These are phyloP conservation scores for Russula ochroleuca DNA, from an alignment of 768 basidiomycete species.

Conservation along the genomic window DNA sequence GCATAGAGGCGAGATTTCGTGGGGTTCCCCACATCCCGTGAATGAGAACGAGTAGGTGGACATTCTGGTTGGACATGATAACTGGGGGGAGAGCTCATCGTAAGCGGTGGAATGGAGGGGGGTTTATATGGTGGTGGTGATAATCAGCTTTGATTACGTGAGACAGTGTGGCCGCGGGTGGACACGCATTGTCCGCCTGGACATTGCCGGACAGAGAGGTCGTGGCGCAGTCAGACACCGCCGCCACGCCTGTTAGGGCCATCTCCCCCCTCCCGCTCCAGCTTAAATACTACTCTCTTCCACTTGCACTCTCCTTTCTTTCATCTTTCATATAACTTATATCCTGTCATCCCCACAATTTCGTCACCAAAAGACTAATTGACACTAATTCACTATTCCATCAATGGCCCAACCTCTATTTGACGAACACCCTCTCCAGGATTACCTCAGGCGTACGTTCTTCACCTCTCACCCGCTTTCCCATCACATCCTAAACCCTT, in stretches of 20 bases:
- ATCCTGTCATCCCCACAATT: not conserved
- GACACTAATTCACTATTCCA: not conserved
- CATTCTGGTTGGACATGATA: not conserved
- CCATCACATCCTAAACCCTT: not conserved
- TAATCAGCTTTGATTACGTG: not conserved
- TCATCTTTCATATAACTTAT: slow-evolving; percentile 10
- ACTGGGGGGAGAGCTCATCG: not conserved
- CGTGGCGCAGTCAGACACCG: no score
- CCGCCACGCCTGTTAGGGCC: not conserved
- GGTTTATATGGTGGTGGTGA: not conserved
- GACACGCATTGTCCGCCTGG: no score
- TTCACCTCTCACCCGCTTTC: slow-evolving; percentile 1
- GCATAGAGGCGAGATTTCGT: slow-evolving; percentile 55
- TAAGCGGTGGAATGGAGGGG: no score
- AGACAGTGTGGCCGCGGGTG: not conserved
- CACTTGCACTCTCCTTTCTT: slow-evolving; percentile 10
- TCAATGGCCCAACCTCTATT: slow-evolving; percentile 28
- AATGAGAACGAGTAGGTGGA: slow-evolving; percentile 36
- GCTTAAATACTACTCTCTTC: not conserved
- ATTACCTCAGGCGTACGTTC: slow-evolving; percentile 26
- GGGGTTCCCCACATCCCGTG: slow-evolving; percentile 83
- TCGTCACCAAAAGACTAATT: not conserved
- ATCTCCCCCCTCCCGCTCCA: not conserved
- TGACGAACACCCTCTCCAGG: slow-evolving; percentile 25
- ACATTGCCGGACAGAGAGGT: no score